phyloP scores from a whole-genome alignment of 768 basidiomycete genomes.

The Amanita molliuscula region DNA sequence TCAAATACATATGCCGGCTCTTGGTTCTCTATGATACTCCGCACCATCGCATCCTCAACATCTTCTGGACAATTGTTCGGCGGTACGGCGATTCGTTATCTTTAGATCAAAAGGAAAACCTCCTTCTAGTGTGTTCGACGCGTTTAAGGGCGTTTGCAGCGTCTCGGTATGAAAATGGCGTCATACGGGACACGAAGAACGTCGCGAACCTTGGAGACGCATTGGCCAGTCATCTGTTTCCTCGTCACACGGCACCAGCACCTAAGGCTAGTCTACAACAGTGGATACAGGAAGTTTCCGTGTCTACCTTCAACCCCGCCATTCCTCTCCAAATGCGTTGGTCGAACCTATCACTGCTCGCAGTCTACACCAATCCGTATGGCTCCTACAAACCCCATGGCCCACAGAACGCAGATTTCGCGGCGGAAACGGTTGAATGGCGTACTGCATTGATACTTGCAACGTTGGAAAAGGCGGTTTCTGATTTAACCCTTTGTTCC shows the following conservation, averaged over 20 bases:
- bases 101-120: neutral
- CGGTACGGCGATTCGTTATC: neutral
- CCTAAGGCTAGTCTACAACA: conserved; percentile 8
- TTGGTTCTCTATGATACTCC: conserved; percentile 23
- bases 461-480: conserved; percentile 21
- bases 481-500: conserved; percentile 1
- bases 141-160: neutral
- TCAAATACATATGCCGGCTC: conserved; percentile 25
- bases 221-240: conserved; percentile 17
- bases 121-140: neutral
- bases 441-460: conserved; percentile 30
- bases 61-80: conserved; percentile 8
- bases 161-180: neutral
- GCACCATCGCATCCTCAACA: conserved; percentile 24
- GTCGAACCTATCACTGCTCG: conserved; percentile 30
- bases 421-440: conserved; percentile 22
- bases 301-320: conserved; percentile 18
- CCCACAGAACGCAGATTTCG: neutral
- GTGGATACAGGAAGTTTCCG: conserved; percentile 19
- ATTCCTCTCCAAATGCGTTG: conserved; percentile 26
- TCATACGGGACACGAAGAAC: conserved; percentile 5
- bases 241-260: conserved; percentile 10
- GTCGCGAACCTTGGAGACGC: conserved; percentile 11
- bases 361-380: conserved; percentile 15
- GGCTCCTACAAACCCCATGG: neutral